These are phyloP conservation scores for Grifola frondosa DNA, from an alignment of 1,284 basidiomycete genomes.

Conservation along the genomic window DNA sequence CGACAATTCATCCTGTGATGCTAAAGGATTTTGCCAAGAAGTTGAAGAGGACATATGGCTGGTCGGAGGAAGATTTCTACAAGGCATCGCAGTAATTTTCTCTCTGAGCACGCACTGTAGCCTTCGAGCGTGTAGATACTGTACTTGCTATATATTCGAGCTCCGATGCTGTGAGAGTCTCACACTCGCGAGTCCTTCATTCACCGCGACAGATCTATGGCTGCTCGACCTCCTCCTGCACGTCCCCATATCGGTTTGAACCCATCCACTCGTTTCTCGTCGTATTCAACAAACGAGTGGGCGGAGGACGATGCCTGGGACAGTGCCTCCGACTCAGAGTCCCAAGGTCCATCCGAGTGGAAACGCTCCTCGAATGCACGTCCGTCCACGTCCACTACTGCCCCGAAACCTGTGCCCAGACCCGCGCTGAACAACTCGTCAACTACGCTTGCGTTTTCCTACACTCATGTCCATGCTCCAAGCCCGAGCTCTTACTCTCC, in stretches of 20 bases:
- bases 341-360: slow-evolving; percentile 52
- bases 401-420: slow-evolving; percentile 60
- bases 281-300: slow-evolving; percentile 53
- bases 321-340: slow-evolving; percentile 81
- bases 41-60: slow-evolving; percentile 64
- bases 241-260: slow-evolving; percentile 73
- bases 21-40: slow-evolving; percentile 58
- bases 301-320: slow-evolving; percentile 90
- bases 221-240: slow-evolving; percentile 68
- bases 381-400: slow-evolving; percentile 39
- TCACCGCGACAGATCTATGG: too few relatives aligned
- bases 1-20: slow-evolving; percentile 52
- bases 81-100: slow-evolving; percentile 16
- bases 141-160: too few relatives aligned
- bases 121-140: too few relatives aligned
- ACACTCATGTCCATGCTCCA: slow-evolving; percentile 76
- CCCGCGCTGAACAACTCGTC: slow-evolving; percentile 50
- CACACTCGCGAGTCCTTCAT: too few relatives aligned
- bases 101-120: too few relatives aligned
- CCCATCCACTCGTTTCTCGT: slow-evolving; percentile 49
- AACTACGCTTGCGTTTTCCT: slow-evolving; percentile 75
- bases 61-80: slow-evolving; percentile 62
- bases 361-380: slow-evolving; percentile 37
- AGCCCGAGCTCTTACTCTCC: slow-evolving; percentile 77
- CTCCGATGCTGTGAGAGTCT: too few relatives aligned